A percentile compares a stretch with the other conserved stretches of the same genome.
Conservation (phyloP, 192 early-diverging fungal genomes). For the Obelidium mucronatum region DNA sequence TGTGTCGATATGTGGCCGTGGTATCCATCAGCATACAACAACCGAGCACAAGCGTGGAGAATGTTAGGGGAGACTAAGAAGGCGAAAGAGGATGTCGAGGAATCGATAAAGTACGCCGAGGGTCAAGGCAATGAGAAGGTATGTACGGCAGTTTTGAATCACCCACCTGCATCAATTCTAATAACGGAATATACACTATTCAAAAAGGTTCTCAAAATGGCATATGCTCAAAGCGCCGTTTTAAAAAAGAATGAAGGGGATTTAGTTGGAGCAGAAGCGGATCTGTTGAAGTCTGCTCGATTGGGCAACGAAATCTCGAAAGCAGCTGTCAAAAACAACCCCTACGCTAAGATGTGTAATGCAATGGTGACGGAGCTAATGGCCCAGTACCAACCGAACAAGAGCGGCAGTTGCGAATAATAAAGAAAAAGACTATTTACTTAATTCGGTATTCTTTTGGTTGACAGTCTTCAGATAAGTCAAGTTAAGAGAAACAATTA, state of each 20-base stretch:
- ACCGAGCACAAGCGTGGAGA: conserved; percentile 46
- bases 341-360: conserved; percentile 75
- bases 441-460: neutral
- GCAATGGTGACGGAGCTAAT: conserved; percentile 65
- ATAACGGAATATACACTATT: too few species aligned
- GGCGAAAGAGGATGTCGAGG: conserved; percentile 61
- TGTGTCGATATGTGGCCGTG: conserved; percentile 48
- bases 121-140: conserved; percentile 30
- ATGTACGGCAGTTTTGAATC: conserved; percentile 40
- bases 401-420: neutral
- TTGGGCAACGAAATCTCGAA: conserved; percentile 69
- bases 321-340: conserved; percentile 67
- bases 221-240: conserved; percentile 71
- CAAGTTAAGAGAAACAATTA: neutral
- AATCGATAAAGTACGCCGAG: conserved; percentile 61
- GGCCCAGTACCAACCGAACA: conserved; percentile 23
- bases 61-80: conserved; percentile 45
- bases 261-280: conserved; percentile 55
- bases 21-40: conserved; percentile 75
- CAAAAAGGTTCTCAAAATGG: conserved; percentile 45
- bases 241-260: conserved; percentile 56
- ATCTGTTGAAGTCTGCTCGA: conserved; percentile 62
- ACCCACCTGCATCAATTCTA: neutral
- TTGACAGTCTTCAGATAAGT: neutral
- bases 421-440: neutral